These are phyloP conservation scores for Xylaria sp. DNA, from an alignment of 2,329 filamentous ascomycete species.

Conservation along the genomic window DNA sequence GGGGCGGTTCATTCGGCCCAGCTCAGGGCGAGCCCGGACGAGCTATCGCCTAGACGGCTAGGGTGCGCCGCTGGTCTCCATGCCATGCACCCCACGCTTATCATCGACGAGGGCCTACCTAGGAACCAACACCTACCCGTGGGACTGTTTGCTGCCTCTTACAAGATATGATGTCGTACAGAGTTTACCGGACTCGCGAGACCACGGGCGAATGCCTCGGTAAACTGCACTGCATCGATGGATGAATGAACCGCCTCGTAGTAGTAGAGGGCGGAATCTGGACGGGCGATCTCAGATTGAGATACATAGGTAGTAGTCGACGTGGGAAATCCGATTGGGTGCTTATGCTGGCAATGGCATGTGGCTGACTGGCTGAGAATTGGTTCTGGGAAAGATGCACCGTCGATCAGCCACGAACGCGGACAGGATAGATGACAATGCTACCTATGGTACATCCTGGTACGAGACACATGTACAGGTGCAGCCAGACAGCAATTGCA, in stretches of 20 bases:
- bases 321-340: neutral
- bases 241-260: neutral
- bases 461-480: too few species aligned
- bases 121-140: too few species aligned
- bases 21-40: neutral
- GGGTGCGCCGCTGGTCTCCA: too few species aligned
- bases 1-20: neutral
- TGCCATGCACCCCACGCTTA: too few species aligned
- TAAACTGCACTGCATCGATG: neutral
- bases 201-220: neutral
- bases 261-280: neutral
- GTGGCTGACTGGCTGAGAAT: neutral
- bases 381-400: neutral
- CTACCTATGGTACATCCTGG: too few species aligned
- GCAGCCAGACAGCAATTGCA: too few species aligned
- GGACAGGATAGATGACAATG: too few species aligned
- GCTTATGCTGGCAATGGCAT: neutral
- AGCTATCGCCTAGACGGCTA: neutral
- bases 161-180: too few species aligned
- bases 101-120: too few species aligned
- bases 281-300: neutral
- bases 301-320: neutral
- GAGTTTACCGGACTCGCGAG: neutral
- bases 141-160: too few species aligned
- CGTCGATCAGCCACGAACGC: neutral